Evolutionary conservation across 306 rosid genomes (phyloP).

Genomic region (Medicago ruthenica): DNA sequence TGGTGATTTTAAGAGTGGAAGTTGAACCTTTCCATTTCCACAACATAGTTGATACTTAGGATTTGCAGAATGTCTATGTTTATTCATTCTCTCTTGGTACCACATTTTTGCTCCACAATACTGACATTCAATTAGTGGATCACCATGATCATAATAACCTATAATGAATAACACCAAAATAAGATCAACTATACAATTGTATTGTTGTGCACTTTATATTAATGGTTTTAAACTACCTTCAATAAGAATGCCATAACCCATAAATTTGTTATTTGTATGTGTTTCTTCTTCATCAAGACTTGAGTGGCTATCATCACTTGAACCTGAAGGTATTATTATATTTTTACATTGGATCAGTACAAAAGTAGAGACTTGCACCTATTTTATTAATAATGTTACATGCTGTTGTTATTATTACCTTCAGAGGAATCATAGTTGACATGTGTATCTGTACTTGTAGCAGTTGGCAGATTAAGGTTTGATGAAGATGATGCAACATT

Average conservation of each 20-base stretch:
- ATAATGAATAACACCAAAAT: background rate
- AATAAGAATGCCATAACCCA: background rate
- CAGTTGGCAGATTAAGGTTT: background rate
- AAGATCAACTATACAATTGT: background rate
- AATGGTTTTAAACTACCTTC: background rate
- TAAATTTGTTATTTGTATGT: background rate
- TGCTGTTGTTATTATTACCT: background rate
- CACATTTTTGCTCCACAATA: constrained; percentile 26
- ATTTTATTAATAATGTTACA: background rate
- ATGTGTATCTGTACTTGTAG: background rate
- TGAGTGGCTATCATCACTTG: background rate
- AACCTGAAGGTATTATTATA: background rate
- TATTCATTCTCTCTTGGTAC: constrained; percentile 16
- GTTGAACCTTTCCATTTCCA: constrained; percentile 19
- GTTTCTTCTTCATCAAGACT: constrained; percentile 1
- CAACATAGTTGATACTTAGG: constrained; percentile 19
- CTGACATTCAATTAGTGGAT: background rate
- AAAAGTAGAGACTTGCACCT: background rate
- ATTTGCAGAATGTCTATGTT: background rate
- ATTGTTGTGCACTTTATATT: background rate
- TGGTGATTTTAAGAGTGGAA: constrained; percentile 10
- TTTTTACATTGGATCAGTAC: background rate
- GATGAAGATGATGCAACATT: constrained; percentile 1
- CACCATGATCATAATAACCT: constrained; percentile 14
- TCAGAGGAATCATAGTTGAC: background rate